A percentile compares a stretch with the other conserved stretches of the same genome.
phyloP scores from a whole-genome alignment of 768 basidiomycete genomes.

The Tulasnella sp. region DNA sequence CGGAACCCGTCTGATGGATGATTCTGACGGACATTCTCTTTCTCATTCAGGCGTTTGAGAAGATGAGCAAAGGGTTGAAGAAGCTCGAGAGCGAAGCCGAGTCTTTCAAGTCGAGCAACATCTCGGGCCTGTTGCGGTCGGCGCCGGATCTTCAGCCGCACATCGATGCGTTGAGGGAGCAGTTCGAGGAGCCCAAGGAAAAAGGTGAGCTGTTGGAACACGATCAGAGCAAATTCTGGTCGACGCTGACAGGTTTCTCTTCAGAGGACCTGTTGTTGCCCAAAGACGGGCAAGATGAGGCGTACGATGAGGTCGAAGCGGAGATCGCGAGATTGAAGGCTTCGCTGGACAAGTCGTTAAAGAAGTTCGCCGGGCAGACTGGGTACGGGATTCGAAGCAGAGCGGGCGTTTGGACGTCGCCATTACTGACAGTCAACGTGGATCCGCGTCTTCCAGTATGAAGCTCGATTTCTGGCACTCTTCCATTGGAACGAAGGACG shows the following conservation, averaged over 20 bases:
- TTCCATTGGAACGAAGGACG: constrained; percentile 81
- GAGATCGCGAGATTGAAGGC: constrained; percentile 64
- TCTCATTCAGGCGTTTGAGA: constrained; percentile 58
- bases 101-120: constrained; percentile 63
- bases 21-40: neutral
- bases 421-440: no score
- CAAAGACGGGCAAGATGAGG: constrained; percentile 70
- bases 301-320: constrained; percentile 63
- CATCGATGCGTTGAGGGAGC: constrained; percentile 57
- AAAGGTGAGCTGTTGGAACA: no score
- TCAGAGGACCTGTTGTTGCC: constrained; percentile 59
- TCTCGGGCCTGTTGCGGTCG: constrained; percentile 60
- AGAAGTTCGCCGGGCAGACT: constrained; percentile 51
- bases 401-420: no score
- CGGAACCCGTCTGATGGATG: no score
- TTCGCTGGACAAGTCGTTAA: constrained; percentile 54
- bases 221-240: no score
- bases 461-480: constrained; percentile 63
- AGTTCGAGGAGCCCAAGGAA: constrained; percentile 53
- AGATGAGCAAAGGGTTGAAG: constrained; percentile 53
- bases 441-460: constrained; percentile 31
- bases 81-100: constrained; percentile 54
- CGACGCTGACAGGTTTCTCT: no score
- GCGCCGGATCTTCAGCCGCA: constrained; percentile 70
- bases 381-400: no score